These are phyloP conservation scores for Diddensiella transvaalensis DNA, from an alignment of 805 yeast genomes.

Conservation along the genomic window DNA sequence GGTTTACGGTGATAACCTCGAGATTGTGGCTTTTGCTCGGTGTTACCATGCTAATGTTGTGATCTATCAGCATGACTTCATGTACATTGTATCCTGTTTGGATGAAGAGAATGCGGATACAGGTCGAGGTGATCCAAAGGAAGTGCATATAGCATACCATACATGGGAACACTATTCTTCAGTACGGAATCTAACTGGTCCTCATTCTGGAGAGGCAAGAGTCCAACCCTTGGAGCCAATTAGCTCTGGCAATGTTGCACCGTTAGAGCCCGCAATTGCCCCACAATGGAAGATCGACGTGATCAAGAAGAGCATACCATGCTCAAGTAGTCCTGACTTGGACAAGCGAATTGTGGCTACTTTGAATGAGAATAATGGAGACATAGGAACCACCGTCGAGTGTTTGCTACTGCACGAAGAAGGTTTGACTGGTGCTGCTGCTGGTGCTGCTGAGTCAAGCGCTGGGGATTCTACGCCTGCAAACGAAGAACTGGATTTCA, in stretches of 20 bases:
- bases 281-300: constrained; percentile 33
- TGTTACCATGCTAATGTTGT: constrained; percentile 32
- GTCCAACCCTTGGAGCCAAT: constrained; percentile 14
- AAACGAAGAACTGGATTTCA: neutral
- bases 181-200: constrained; percentile 37
- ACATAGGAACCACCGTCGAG: constrained; percentile 31
- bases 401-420: constrained; percentile 24
- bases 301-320: constrained; percentile 27
- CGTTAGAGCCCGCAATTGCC: constrained; percentile 3
- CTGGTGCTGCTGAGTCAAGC: neutral
- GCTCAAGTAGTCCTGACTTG: constrained; percentile 21
- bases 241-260: neutral
- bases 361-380: constrained; percentile 22
- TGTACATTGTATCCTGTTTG: constrained; percentile 33
- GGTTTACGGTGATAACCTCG: constrained; percentile 41
- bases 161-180: constrained; percentile 44
- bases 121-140: constrained; percentile 6
- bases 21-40: constrained; percentile 40
- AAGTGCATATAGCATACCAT: constrained; percentile 39
- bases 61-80: constrained; percentile 37
- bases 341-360: constrained; percentile 13
- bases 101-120: constrained; percentile 4
- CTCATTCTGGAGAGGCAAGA: constrained; percentile 33
- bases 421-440: neutral
- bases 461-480: neutral